These are phyloP conservation scores for Wickerhamomyces sp. DNA, from an alignment of 1,139 yeast genomes.

Conservation along the genomic window DNA sequence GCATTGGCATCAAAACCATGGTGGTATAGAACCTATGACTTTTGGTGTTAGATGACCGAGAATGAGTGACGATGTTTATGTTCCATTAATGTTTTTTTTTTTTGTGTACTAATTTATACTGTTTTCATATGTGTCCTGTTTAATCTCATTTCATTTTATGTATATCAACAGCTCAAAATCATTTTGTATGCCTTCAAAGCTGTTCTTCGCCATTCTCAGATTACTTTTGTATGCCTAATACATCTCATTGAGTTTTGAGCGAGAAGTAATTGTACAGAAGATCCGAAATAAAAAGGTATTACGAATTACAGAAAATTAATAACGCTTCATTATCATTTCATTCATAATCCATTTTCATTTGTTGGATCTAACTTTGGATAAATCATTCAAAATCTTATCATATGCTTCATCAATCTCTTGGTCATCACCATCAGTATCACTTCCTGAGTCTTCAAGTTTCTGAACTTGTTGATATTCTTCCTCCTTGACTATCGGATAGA, in stretches of 20 bases:
- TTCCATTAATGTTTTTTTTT: background rate
- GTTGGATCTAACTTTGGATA: constrained; percentile 54
- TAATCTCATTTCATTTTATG: too few species aligned
- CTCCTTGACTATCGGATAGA: constrained; percentile 32
- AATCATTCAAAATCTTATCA: constrained; percentile 63
- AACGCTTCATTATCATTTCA: background rate
- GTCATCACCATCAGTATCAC: constrained; percentile 20
- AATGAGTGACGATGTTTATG: background rate
- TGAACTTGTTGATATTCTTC: constrained; percentile 3
- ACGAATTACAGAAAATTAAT: background rate
- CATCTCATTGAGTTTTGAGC: background rate
- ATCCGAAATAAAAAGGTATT: too few species aligned
- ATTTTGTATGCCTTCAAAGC: too few species aligned
- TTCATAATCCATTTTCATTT: constrained; percentile 14
- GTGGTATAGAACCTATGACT: constrained; percentile 33
- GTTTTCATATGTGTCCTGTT: background rate
- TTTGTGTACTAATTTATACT: too few species aligned
- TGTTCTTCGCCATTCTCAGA: too few species aligned
- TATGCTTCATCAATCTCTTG: constrained; percentile 57
- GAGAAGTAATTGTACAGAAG: background rate
- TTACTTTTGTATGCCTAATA: too few species aligned
- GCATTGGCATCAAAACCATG: constrained; percentile 29
- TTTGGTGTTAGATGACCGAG: constrained; percentile 42
- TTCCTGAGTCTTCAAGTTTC: background rate
- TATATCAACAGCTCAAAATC: too few species aligned